These are phyloP conservation scores for Lomentospora prolificans DNA, from an alignment of 2,329 filamentous ascomycete genomes.

Conservation along the genomic window DNA sequence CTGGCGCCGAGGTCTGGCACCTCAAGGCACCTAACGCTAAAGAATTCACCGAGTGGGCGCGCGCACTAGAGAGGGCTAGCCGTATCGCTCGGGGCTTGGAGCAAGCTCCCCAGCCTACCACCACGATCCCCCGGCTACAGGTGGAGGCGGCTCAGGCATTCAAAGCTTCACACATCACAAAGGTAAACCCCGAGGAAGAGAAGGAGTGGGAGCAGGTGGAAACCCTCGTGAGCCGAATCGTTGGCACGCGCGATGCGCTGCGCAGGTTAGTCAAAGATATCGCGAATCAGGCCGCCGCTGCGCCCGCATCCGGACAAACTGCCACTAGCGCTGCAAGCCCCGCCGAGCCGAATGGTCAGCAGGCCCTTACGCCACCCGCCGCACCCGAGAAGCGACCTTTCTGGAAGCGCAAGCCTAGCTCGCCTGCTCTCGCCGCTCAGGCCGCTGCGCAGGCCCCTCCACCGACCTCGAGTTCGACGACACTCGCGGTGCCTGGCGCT, in stretches of 20 bases:
- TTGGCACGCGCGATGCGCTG: conserved; percentile 80
- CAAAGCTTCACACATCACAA: conserved; percentile 17
- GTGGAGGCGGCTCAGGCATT: conserved; percentile 15
- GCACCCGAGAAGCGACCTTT: conserved; percentile 59
- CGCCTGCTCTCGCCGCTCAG: conserved; percentile 25
- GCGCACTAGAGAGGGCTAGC: conserved; percentile 74
- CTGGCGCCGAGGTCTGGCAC: conserved; percentile 95
- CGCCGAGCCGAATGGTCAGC: conserved; percentile 36
- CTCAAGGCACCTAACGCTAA: conserved; percentile 70
- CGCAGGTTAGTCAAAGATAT: conserved; percentile 80
- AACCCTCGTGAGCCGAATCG: conserved; percentile 72
- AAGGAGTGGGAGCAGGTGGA: conserved; percentile 84
- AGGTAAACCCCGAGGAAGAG: conserved; percentile 49
- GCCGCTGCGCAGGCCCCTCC: conserved; percentile 25
- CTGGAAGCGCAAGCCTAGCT: conserved; percentile 82
- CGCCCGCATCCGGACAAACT: conserved; percentile 18
- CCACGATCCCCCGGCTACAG: conserved; percentile 15
- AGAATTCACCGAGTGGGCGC: conserved; percentile 83
- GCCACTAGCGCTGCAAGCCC: conserved; percentile 20
- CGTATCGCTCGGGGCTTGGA: conserved; percentile 50
- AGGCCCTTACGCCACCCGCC: conserved; percentile 21
- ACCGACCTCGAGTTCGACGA: conserved; percentile 21
- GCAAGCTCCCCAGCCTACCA: conserved; percentile 16
- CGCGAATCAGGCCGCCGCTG: conserved; percentile 49
- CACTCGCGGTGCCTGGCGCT: conserved; percentile 31